Evolutionary conservation across 1,284 basidiomycete species (phyloP).

Genomic region (Heimioporus punctisporus): DNA sequence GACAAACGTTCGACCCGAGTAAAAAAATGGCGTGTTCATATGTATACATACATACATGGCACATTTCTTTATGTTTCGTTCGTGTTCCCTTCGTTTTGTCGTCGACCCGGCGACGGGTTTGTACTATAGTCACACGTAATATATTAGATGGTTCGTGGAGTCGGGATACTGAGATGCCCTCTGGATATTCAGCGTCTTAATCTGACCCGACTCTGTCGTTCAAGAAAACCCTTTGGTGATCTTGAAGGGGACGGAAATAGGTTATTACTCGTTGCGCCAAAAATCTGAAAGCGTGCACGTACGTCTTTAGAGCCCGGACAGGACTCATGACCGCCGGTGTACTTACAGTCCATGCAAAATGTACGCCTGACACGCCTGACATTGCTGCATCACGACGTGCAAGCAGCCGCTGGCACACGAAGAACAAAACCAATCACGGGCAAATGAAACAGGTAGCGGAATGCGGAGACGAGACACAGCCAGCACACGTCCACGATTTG

Average conservation of each 20-base stretch:
- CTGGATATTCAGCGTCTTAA: too few relatives aligned
- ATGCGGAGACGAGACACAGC: not conserved
- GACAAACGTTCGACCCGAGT: conserved; percentile 20
- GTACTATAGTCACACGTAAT: too few relatives aligned
- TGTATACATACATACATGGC: too few relatives aligned
- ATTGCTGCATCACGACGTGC: not conserved
- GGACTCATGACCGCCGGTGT: rapidly evolving
- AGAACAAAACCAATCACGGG: conserved; percentile 6
- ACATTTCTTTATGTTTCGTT: too few relatives aligned
- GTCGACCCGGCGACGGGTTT: too few relatives aligned
- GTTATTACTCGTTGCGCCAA: too few relatives aligned
- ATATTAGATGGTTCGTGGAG: too few relatives aligned
- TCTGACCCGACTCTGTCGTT: too few relatives aligned
- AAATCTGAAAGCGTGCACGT: not conserved
- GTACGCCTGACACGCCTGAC: not conserved
- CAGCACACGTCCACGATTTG: conserved; percentile 4
- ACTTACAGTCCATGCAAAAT: conserved; percentile 5
- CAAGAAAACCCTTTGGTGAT: too few relatives aligned
- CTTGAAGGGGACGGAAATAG: too few relatives aligned
- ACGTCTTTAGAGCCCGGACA: conserved; percentile 4
- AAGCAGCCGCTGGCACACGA: not conserved
- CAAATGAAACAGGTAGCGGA: conserved; percentile 7
- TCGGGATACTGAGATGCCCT: too few relatives aligned
- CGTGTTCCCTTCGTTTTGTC: too few relatives aligned
- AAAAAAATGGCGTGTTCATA: not conserved